Conservation (phyloP, 768 basidiomycete species). For the Exidia glandulosa region DNA sequence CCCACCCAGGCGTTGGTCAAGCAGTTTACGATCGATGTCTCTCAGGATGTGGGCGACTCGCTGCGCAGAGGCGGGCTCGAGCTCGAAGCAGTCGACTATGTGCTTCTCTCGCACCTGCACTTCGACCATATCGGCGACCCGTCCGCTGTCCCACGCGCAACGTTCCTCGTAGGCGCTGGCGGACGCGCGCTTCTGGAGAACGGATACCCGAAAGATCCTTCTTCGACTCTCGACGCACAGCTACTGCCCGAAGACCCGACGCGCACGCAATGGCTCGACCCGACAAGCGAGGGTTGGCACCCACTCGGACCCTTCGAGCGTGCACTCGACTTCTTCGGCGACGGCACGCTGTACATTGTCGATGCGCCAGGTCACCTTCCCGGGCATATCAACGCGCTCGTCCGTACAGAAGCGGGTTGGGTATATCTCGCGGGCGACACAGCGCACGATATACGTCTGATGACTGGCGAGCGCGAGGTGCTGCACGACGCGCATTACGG, state of each 20-base stretch:
- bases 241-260: conserved; percentile 21
- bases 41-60: conserved; percentile 3
- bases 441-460: conserved; percentile 42
- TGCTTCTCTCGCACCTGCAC: conserved; percentile 8
- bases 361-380: conserved; percentile 45
- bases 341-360: conserved; percentile 47
- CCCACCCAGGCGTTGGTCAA: neutral
- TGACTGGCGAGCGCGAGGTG: conserved; percentile 35
- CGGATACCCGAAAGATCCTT: conserved; percentile 3
- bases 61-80: conserved; percentile 6
- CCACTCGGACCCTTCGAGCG: conserved; percentile 40
- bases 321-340: conserved; percentile 42
- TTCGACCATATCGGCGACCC: conserved; percentile 9
- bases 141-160: conserved; percentile 1
- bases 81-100: neutral
- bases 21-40: neutral
- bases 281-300: no score
- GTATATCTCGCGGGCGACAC: conserved; percentile 44
- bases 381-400: conserved; percentile 45
- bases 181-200: neutral
- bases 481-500: no score
- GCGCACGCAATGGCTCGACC: conserved; percentile 30
- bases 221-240: no score
- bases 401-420: conserved; percentile 48
- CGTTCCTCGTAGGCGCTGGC: conserved; percentile 6